phyloP scores from a whole-genome alignment of 306 rosid genomes.

The Rubus parviflorus region DNA sequence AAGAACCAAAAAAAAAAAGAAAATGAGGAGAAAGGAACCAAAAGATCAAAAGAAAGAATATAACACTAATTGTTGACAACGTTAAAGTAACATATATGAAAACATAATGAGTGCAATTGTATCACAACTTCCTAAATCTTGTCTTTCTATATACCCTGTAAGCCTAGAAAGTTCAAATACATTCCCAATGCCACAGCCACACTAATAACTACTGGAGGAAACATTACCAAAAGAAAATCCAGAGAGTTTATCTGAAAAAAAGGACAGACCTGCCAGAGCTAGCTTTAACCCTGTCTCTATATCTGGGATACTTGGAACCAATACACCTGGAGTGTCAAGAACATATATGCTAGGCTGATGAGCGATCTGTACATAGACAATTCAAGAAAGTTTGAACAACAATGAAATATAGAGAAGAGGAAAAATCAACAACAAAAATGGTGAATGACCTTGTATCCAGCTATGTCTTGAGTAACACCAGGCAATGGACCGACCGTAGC shows the following conservation, averaged over 20 bases:
- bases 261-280: slow-evolving; percentile 74
- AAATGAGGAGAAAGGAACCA: not conserved
- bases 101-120: not conserved
- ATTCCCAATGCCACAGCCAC: not conserved
- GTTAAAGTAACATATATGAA: not conserved
- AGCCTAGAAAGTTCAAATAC: not conserved
- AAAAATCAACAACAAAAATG: not conserved
- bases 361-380: slow-evolving; percentile 67
- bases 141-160: not conserved
- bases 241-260: not conserved
- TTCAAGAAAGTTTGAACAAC: not conserved
- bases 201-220: not conserved
- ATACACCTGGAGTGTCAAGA: slow-evolving; percentile 91
- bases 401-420: not conserved
- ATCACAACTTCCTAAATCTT: not conserved
- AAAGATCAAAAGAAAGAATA: not conserved
- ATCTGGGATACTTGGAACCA: slow-evolving; percentile 85
- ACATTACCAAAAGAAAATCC: not conserved
- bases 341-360: slow-evolving; percentile 92
- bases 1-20: not conserved
- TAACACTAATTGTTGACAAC: not conserved
- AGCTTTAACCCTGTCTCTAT: slow-evolving; percentile 88
- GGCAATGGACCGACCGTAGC: slow-evolving; percentile 92
- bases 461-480: slow-evolving; percentile 94
- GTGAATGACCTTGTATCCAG: slow-evolving; percentile 70